Conservation (phyloP, 495 filamentous ascomycete genomes). For the Annulohypoxylon stygium region DNA sequence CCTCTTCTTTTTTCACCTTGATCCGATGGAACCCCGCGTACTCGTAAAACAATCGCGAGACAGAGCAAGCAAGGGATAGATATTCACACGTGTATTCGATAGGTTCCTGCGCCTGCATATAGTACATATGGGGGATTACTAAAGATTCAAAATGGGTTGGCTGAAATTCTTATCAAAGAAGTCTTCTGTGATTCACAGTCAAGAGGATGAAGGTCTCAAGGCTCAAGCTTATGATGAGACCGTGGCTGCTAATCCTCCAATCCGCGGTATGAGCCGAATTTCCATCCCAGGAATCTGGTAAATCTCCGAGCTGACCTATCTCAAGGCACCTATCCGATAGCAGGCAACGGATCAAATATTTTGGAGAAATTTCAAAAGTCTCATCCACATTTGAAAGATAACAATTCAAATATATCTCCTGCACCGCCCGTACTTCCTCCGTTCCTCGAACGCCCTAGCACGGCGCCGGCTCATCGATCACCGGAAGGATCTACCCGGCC, state of each 20-base stretch:
- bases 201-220: conserved; percentile 42
- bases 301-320: conserved; percentile 44
- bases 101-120: conserved; percentile 11
- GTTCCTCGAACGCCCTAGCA: conserved; percentile 53
- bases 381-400: conserved; percentile 46
- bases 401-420: conserved; percentile 43
- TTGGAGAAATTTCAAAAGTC: conserved; percentile 50
- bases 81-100: conserved; percentile 22
- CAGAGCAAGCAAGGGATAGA: conserved; percentile 35
- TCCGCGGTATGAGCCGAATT: conserved; percentile 52
- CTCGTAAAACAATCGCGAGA: conserved; percentile 26
- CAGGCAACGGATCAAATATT: conserved; percentile 49
- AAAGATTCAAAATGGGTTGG: conserved; percentile 56
- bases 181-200: conserved; percentile 40
- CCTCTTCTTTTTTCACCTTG: conserved; percentile 17
- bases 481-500: conserved; percentile 26
- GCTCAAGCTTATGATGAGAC: conserved; percentile 50
- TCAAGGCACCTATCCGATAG: conserved; percentile 52
- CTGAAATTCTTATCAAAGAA: conserved; percentile 57
- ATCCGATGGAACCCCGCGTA: conserved; percentile 36
- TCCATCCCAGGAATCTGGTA: conserved; percentile 45
- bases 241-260: conserved; percentile 46
- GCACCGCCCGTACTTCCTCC: conserved; percentile 53
- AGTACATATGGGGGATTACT: conserved; percentile 13
- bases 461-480: conserved; percentile 51